phyloP scores from a whole-genome alignment of 129 eudicot genomes.

The Rutidosis leptorrhynchoides region DNA sequence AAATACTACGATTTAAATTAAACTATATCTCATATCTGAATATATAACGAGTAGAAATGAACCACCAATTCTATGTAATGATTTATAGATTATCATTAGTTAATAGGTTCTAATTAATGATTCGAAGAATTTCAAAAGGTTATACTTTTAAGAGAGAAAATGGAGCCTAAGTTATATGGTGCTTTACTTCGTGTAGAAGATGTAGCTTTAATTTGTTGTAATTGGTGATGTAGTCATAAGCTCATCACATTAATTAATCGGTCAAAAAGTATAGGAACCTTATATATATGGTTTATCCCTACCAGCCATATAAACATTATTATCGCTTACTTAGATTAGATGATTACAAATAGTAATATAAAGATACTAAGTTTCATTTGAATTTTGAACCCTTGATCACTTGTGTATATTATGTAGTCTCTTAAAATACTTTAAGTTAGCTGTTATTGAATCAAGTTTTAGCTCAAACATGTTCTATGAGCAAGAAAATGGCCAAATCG shows the following conservation, averaged over 20 bases:
- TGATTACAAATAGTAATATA: not conserved
- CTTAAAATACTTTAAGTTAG: too few relatives aligned
- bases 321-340: constrained; percentile 1
- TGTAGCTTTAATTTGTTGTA: constrained; percentile 48
- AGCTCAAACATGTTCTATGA: too few relatives aligned
- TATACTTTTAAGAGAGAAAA: constrained; percentile 7
- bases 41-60: too few relatives aligned
- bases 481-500: constrained; percentile 3
- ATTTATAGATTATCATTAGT: too few relatives aligned
- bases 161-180: constrained; percentile 36
- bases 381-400: not conserved
- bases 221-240: constrained; percentile 30
- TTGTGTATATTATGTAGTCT: too few relatives aligned
- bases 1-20: too few relatives aligned
- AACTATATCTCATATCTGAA: too few relatives aligned
- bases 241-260: constrained; percentile 31
- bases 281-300: constrained; percentile 17
- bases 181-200: constrained; percentile 70
- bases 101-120: not conserved
- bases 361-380: not conserved
- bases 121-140: constrained; percentile 14
- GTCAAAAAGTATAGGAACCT: constrained; percentile 26
- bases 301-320: constrained; percentile 20
- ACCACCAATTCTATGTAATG: too few relatives aligned
- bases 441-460: too few relatives aligned